phyloP scores from a whole-genome alignment of 2,329 filamentous ascomycete genomes.

The Endoconidiophora laricicola region DNA sequence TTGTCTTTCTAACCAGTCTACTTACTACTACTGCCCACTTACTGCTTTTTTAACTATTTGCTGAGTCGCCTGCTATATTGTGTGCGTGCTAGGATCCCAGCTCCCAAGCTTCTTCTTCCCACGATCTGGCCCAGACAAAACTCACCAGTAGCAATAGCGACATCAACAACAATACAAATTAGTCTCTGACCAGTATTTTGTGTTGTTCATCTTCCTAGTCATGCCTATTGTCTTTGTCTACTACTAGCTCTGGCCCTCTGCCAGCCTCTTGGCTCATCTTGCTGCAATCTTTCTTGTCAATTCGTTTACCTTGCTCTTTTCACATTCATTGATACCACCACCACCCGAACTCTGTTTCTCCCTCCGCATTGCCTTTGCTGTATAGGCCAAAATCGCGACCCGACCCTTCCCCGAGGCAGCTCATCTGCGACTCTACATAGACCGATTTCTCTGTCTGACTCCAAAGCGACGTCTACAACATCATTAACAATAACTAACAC shows the following conservation, averaged over 20 bases:
- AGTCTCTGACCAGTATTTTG: too few relatives aligned
- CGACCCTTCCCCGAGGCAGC: too few relatives aligned
- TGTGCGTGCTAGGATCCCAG: neutral
- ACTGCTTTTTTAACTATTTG: neutral
- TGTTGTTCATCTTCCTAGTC: neutral
- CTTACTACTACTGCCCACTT: neutral
- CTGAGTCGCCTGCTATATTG: neutral
- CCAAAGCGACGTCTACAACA: too few relatives aligned
- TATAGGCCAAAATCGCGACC: too few relatives aligned
- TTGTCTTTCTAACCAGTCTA: neutral
- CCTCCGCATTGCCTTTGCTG: too few relatives aligned
- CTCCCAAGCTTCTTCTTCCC: neutral
- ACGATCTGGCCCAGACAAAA: constrained; percentile 2
- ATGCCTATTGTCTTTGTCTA: constrained; percentile 5
- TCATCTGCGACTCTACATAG: too few relatives aligned
- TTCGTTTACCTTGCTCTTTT: neutral
- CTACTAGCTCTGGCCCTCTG: constrained; percentile 9
- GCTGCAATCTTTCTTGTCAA: neutral
- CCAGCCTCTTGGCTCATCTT: constrained; percentile 4
- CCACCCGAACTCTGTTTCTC: too few relatives aligned
- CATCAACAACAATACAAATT: too few relatives aligned
- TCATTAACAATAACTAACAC: too few relatives aligned
- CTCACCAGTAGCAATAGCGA: too few relatives aligned
- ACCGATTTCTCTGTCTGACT: too few relatives aligned
- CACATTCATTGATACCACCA: neutral